Conservation (phyloP, 495 filamentous ascomycete genomes). For the Penicillium pulvis region DNA sequence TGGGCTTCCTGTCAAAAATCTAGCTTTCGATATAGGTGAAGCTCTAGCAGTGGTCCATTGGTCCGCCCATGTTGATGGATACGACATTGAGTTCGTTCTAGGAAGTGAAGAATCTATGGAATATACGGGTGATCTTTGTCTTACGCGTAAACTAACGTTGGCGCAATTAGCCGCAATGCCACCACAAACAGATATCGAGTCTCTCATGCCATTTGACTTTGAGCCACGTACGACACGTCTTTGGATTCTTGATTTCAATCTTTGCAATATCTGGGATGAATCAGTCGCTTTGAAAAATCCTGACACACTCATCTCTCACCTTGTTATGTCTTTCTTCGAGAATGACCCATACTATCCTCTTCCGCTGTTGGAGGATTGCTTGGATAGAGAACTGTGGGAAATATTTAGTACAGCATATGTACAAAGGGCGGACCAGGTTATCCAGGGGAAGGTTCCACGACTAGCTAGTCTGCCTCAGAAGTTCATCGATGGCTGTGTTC, state of each 20-base stretch:
- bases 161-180: neutral
- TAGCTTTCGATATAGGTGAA: conserved; percentile 37
- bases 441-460: conserved; percentile 2
- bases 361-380: conserved; percentile 17
- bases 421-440: neutral
- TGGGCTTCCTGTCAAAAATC: conserved; percentile 22
- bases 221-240: conserved; percentile 8
- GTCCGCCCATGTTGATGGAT: conserved; percentile 37
- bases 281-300: conserved; percentile 15
- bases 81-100: conserved; percentile 51
- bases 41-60: conserved; percentile 44
- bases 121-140: neutral
- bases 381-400: conserved; percentile 37
- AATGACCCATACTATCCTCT: conserved; percentile 48
- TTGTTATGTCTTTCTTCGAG: conserved; percentile 32
- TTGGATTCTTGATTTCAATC: conserved; percentile 47
- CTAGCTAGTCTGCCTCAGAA: conserved; percentile 3
- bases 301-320: conserved; percentile 14
- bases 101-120: conserved; percentile 17
- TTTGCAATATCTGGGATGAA: conserved; percentile 36
- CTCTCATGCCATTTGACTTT: neutral
- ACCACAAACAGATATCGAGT: conserved; percentile 8
- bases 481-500: conserved; percentile 10
- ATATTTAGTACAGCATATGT: conserved; percentile 19
- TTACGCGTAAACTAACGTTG: neutral